Evolutionary conservation across 192 early-diverging fungal species (phyloP).

Genomic region (Gaertneriomyces semiglobifer): DNA sequence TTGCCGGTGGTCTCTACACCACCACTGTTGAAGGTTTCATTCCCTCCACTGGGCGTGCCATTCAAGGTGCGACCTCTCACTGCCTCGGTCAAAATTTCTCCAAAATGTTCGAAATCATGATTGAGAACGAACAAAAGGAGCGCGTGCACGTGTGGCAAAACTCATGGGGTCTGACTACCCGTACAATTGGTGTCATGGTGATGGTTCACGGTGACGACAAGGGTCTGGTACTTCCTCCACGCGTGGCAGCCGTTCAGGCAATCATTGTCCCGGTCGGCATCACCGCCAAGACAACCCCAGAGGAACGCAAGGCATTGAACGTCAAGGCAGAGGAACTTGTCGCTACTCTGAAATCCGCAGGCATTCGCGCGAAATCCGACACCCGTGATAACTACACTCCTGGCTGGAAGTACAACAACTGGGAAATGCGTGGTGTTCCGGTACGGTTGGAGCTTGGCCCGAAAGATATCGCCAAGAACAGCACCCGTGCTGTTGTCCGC

Average conservation of each 20-base stretch:
- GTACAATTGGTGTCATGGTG: conserved; percentile 98
- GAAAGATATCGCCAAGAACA: conserved; percentile 82
- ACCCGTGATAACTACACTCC: conserved; percentile 81
- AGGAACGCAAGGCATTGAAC: conserved; percentile 62
- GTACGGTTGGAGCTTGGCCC: conserved; percentile 96
- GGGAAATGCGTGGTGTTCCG: conserved; percentile 94
- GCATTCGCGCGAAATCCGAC: conserved; percentile 78
- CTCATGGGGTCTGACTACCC: conserved; percentile 97
- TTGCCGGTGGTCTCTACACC: conserved; percentile 96
- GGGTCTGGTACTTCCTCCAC: conserved; percentile 95
- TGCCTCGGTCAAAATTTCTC: conserved; percentile 99
- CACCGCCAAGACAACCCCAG: conserved; percentile 78
- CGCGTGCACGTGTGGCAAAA: conserved; percentile 94
- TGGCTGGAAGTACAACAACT: conserved; percentile 99
- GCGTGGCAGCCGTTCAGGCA: conserved; percentile 83
- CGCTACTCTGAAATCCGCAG: conserved; percentile 62
- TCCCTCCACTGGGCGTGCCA: conserved; percentile 93
- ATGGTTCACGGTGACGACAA: conserved; percentile 99
- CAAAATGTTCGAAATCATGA: conserved; percentile 95
- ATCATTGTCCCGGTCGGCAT: conserved; percentile 92
- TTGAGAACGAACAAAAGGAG: conserved; percentile 79
- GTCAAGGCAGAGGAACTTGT: conserved; percentile 70
- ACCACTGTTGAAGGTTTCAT: conserved; percentile 98
- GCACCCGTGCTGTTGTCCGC: conserved; percentile 77
- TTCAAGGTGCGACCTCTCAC: conserved; percentile 98